Evolutionary conservation across 768 basidiomycete genomes (phyloP).

Genomic region (Tephrocybe sp.): DNA sequence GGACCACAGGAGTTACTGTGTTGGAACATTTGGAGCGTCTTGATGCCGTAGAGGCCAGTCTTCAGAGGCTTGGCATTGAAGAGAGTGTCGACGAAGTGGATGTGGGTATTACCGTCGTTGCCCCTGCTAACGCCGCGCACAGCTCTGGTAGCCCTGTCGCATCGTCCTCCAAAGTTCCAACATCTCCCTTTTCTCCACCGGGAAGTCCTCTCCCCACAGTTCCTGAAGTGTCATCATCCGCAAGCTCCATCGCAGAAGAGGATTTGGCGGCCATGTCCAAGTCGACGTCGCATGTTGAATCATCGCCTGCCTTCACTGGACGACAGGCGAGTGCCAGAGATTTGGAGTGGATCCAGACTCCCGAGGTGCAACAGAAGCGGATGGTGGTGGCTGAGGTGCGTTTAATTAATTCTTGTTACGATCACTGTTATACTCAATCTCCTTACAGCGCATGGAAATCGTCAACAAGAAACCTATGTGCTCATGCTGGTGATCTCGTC

Average conservation of each 20-base stretch:
- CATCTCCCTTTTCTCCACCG: slow-evolving; percentile 55
- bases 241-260: slow-evolving; percentile 63
- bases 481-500: slow-evolving; percentile 57
- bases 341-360: slow-evolving; percentile 46
- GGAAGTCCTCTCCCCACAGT: slow-evolving; percentile 59
- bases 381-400: slow-evolving; percentile 71
- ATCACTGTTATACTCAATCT: no score
- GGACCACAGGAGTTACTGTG: slow-evolving; percentile 83
- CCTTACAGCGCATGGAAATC: slow-evolving; percentile 69
- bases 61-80: slow-evolving; percentile 69
- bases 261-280: slow-evolving; percentile 74
- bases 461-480: slow-evolving; percentile 68
- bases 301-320: slow-evolving; percentile 34
- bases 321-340: slow-evolving; percentile 34
- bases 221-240: slow-evolving; percentile 50
- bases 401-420: no score
- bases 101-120: slow-evolving; percentile 50
- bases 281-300: slow-evolving; percentile 70
- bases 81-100: slow-evolving; percentile 57
- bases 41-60: slow-evolving; percentile 77
- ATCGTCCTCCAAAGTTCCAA: slow-evolving; percentile 31
- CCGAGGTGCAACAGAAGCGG: slow-evolving; percentile 43
- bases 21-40: slow-evolving; percentile 83
- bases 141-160: slow-evolving; percentile 15
- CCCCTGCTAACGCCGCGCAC: slow-evolving; percentile 23